These are phyloP conservation scores for Paxillus involutus DNA, from an alignment of 768 basidiomycete species.

Conservation along the genomic window DNA sequence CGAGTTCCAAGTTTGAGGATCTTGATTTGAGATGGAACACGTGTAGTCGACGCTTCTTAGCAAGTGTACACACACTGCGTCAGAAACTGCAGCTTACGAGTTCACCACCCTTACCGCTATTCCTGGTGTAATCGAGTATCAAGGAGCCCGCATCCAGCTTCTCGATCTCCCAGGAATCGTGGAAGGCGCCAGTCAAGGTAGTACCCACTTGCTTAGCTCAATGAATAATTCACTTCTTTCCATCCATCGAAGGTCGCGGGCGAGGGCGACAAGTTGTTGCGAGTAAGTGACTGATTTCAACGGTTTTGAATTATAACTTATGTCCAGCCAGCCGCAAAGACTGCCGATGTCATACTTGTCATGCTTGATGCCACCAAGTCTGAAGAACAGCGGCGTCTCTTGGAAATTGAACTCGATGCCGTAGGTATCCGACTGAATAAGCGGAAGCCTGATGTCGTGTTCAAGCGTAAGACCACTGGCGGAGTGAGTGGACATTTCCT, in stretches of 20 bases:
- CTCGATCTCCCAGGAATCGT: slow-evolving; percentile 96
- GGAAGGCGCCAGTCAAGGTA: slow-evolving; percentile 84
- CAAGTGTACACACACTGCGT: slow-evolving; percentile 90
- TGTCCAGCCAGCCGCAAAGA: slow-evolving; percentile 63
- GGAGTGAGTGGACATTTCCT: slow-evolving; percentile 55
- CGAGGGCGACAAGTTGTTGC: slow-evolving; percentile 96
- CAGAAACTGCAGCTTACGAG: slow-evolving; percentile 89
- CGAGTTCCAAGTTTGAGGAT: not conserved
- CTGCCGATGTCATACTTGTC: slow-evolving; percentile 89
- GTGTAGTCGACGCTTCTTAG: slow-evolving; percentile 83
- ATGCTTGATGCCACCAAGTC: slow-evolving; percentile 94
- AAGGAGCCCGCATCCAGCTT: slow-evolving; percentile 91
- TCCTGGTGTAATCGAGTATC: slow-evolving; percentile 95
- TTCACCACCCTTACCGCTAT: slow-evolving; percentile 96
- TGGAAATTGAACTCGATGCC: slow-evolving; percentile 94
- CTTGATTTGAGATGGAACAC: slow-evolving; percentile 4
- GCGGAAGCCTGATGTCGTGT: slow-evolving; percentile 87
- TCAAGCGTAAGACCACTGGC: slow-evolving; percentile 90
- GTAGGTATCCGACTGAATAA: slow-evolving; percentile 96
- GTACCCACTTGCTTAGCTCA: not conserved
- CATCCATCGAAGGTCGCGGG: slow-evolving; percentile 58
- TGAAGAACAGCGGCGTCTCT: slow-evolving; percentile 82
- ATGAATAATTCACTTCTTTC: not conserved
- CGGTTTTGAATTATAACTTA: slow-evolving; percentile 8
- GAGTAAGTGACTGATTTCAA: slow-evolving; percentile 41